These are phyloP conservation scores for Batkoa obscura DNA, from an alignment of 371 early-diverging fungal species.

Conservation along the genomic window DNA sequence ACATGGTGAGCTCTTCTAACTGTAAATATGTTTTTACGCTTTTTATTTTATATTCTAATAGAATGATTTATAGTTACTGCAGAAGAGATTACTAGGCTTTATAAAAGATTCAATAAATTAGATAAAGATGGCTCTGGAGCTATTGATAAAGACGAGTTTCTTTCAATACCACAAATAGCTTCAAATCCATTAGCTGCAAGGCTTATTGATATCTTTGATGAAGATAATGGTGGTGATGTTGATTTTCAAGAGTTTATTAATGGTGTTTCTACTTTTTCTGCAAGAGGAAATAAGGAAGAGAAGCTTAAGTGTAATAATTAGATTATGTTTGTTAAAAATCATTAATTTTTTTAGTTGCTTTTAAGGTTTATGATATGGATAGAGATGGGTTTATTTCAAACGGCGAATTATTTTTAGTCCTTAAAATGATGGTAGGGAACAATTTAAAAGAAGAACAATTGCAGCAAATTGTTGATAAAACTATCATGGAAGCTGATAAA, in stretches of 20 bases:
- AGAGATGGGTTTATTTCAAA: constrained; percentile 94
- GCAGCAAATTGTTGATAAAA: constrained; percentile 98
- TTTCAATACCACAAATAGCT: constrained; percentile 85
- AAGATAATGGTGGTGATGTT: constrained; percentile 92
- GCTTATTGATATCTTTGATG: constrained; percentile 89
- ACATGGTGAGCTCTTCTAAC: constrained; percentile 8
- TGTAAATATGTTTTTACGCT: constrained; percentile 4
- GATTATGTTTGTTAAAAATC: background rate
- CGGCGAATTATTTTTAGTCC: constrained; percentile 87
- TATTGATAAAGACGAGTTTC: constrained; percentile 89
- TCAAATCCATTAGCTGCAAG: constrained; percentile 90
- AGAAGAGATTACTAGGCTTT: constrained; percentile 89
- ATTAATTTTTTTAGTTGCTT: constrained; percentile 49
- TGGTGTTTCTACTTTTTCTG: constrained; percentile 80
- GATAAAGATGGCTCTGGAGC: constrained; percentile 90
- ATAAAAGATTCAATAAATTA: constrained; percentile 89
- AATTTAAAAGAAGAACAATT: constrained; percentile 86
- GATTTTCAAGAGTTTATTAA: constrained; percentile 95
- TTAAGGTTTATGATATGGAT: constrained; percentile 98
- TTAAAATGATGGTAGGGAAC: constrained; percentile 96
- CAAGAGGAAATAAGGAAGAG: constrained; percentile 77
- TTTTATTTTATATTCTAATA: background rate
- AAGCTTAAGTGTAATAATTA: constrained; percentile 64
- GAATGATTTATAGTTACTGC: constrained; percentile 36
- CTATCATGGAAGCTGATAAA: constrained; percentile 92